Conservation (phyloP, 768 basidiomycete genomes). For the Mycena amicta region DNA sequence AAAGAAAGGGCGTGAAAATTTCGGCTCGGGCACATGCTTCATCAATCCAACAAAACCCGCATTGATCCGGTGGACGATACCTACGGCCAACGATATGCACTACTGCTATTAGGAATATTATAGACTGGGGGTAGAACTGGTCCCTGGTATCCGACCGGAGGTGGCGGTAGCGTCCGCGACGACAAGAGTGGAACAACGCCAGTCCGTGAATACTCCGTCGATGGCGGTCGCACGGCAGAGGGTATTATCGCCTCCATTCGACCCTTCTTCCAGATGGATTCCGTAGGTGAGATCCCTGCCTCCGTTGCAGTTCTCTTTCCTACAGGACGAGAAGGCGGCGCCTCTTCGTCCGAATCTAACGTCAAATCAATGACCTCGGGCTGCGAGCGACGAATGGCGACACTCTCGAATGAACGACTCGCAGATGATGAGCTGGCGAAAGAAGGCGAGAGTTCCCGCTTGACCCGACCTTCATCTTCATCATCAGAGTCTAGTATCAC, state of each 20-base stretch:
- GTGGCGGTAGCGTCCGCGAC: constrained; percentile 5
- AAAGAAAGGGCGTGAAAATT: not conserved
- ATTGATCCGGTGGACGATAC: not conserved
- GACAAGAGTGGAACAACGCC: constrained; percentile 2
- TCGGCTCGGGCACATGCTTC: not conserved
- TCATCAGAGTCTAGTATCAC: constrained; percentile 76
- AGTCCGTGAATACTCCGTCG: constrained; percentile 5
- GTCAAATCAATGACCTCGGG: constrained; percentile 81
- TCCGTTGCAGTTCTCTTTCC: constrained; percentile 66
- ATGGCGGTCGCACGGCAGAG: constrained; percentile 1
- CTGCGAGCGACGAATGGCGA: constrained; percentile 31
- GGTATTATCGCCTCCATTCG: constrained; percentile 34
- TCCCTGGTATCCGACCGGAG: constrained; percentile 6
- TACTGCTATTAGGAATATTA: not conserved
- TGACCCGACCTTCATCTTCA: constrained; percentile 76
- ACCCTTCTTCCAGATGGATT: constrained; percentile 76
- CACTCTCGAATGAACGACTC: constrained; percentile 33
- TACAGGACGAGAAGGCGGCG: constrained; percentile 34
- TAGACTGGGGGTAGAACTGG: constrained; percentile 11
- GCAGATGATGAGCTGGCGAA: constrained; percentile 46
- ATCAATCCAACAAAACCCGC: not conserved
- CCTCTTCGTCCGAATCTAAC: constrained; percentile 77
- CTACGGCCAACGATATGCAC: not conserved
- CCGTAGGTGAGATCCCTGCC: constrained; percentile 51
- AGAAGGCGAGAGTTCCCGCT: constrained; percentile 74